A percentile compares a stretch with the other conserved stretches of the same genome.
Evolutionary conservation across 2,329 filamentous ascomycete genomes (phyloP).

Genomic region (Hypoxylon sp.): DNA sequence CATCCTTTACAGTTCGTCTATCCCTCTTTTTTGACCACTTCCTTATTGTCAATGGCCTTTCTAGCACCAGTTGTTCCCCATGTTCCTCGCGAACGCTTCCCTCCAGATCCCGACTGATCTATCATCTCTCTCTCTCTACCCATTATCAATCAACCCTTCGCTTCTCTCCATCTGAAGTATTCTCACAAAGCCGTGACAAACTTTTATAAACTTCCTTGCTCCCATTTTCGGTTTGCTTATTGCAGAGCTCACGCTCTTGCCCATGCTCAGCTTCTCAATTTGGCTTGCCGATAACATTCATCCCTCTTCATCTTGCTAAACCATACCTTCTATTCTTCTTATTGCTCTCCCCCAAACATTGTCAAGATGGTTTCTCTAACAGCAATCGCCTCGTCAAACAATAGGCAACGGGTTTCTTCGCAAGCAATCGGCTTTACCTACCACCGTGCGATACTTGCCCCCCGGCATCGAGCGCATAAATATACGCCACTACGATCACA

Average conservation of each 20-base stretch:
- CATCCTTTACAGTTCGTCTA: slow-evolving; percentile 54
- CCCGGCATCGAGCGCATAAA: slow-evolving; percentile 31
- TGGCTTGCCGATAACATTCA: slow-evolving; percentile 51
- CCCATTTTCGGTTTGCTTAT: slow-evolving; percentile 53
- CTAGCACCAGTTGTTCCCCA: slow-evolving; percentile 41
- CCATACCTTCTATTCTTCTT: slow-evolving; percentile 46
- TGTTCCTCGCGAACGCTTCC: slow-evolving; percentile 42
- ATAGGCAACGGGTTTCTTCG: slow-evolving; percentile 57
- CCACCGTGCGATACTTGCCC: background rate
- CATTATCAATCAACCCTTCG: slow-evolving; percentile 36
- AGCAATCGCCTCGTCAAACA: slow-evolving; percentile 67
- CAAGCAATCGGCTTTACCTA: slow-evolving; percentile 48
- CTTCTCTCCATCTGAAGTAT: slow-evolving; percentile 38
- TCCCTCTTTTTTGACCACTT: slow-evolving; percentile 50
- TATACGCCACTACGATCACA: slow-evolving; percentile 35
- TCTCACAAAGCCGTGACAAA: slow-evolving; percentile 49
- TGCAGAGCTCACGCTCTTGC: slow-evolving; percentile 53
- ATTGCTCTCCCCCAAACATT: slow-evolving; percentile 49
- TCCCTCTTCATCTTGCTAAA: slow-evolving; percentile 45
- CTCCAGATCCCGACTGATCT: slow-evolving; percentile 32
- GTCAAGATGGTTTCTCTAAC: slow-evolving; percentile 70
- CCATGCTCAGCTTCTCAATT: slow-evolving; percentile 52
- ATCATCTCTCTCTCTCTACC: slow-evolving; percentile 19
- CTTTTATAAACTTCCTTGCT: slow-evolving; percentile 47
- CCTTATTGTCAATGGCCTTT: slow-evolving; percentile 46